phyloP scores from a whole-genome alignment of 495 filamentous ascomycete genomes.

The Jackrogersella minutella region DNA sequence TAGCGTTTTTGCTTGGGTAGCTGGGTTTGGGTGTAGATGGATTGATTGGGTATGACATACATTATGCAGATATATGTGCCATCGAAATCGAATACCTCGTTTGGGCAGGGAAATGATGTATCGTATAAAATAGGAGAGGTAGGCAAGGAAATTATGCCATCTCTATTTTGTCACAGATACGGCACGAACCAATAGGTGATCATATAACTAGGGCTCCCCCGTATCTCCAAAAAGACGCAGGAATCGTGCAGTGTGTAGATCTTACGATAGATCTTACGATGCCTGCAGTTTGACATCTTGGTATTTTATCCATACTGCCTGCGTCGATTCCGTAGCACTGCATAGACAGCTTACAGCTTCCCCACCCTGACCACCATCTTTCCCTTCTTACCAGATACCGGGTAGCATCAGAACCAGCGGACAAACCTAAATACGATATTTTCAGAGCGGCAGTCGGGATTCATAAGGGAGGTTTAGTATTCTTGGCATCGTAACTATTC shows the following conservation, averaged over 20 bases:
- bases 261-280: not conserved
- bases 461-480: not conserved
- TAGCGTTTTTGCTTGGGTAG: no score
- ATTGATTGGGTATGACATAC: no score
- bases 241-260: conserved; percentile 2
- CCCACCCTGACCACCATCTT: conserved; percentile 3
- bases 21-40: not conserved
- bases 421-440: not conserved
- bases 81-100: no score
- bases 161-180: no score
- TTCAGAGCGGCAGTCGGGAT: conserved; percentile 1
- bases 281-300: conserved; percentile 5
- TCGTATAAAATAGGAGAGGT: no score
- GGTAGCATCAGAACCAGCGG: not conserved
- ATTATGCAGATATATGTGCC: no score
- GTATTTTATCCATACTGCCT: not conserved
- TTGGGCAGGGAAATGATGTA: no score
- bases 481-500: not conserved
- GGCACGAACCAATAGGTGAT: no score
- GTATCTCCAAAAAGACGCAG: not conserved
- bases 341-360: conserved; percentile 23
- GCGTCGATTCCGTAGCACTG: conserved; percentile 23
- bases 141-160: no score
- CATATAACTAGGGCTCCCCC: no score
- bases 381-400: conserved; percentile 17